These are phyloP conservation scores for Hemileccinum impolitum DNA, from an alignment of 768 basidiomycete species.

Conservation along the genomic window DNA sequence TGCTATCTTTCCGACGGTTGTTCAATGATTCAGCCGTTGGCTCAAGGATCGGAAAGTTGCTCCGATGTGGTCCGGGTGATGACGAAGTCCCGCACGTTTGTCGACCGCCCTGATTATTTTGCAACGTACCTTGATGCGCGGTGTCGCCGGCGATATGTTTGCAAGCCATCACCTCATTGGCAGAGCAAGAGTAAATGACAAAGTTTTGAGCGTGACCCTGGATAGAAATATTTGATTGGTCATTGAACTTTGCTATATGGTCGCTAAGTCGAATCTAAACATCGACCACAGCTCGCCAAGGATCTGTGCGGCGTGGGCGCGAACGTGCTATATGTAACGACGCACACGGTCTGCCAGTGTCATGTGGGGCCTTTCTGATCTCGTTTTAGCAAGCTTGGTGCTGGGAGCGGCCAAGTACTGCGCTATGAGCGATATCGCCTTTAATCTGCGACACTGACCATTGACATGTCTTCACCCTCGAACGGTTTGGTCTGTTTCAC, in stretches of 20 bases:
- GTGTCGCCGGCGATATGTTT: too few species aligned
- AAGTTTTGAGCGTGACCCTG: too few species aligned
- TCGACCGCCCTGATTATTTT: neutral
- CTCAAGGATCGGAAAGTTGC: conserved; percentile 8
- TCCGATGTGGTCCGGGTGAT: conserved; percentile 12
- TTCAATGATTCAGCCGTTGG: conserved; percentile 18
- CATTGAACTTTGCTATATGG: too few species aligned
- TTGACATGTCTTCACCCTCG: conserved; percentile 21
- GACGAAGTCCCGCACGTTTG: neutral
- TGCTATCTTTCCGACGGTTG: conserved; percentile 37
- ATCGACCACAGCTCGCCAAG: too few species aligned
- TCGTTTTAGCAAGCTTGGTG: neutral
- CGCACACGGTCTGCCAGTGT: too few species aligned
- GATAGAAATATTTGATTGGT: too few species aligned
- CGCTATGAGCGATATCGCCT: neutral
- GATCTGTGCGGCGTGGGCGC: too few species aligned
- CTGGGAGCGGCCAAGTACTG: neutral
- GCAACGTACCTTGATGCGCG: too few species aligned
- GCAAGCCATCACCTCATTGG: too few species aligned
- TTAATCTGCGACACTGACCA: conserved; percentile 9
- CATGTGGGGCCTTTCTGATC: conserved; percentile 12
- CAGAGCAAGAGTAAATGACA: too few species aligned
- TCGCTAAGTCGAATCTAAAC: too few species aligned
- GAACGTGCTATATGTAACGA: too few species aligned
- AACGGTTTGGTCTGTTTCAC: conserved; percentile 84